Base-by-base conservation (phyloP, 345 rosid species). In the Arabidopsis arenosa region DNA sequence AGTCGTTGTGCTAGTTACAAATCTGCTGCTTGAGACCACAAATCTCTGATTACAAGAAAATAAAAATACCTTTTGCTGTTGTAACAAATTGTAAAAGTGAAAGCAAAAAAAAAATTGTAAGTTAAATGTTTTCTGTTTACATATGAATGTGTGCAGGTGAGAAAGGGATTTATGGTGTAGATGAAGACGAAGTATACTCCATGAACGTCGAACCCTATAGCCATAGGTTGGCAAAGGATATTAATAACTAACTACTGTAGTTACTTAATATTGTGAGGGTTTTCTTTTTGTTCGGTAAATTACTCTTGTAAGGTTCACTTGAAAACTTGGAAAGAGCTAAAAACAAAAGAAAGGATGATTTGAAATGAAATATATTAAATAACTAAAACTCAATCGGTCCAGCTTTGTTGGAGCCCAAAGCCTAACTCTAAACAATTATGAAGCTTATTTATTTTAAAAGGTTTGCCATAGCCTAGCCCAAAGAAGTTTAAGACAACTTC, bases 131-230 rank as follows among this genome's bases (percentile, higher is more conserved):
- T 30, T 39, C 2, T 21, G 18, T 17, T 14, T 3, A 9, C 15
- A 33, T 48, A 39, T 10, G 53, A 68, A 14, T n/a, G 9, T 69
- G 5, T 56, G 74, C 44, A 70, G 74, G 74, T 44, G 55, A 70
- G 35, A 12, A 57, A 17, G 74, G 74, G 44, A 9, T 70, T 32
- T 18, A 2, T 57, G 15, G 3, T 17, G 36, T 70, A 70, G 14
- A 30, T 2, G 18, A 12, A 70, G 39, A 70, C 2, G 0, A 0
- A 10, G n/a, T 54, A 37, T 15, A 9, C 11, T 3, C 9, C 9
- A 13, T 21, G 12, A 35, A 66, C 44, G 44, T 7, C 41, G 28
- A 23, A 40, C 11, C 36, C 13, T 26, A 8, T 43, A 7, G 53
- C 68, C 17, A 47, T 44, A 43, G 12, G 33, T 18, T 62, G 17